Evolutionary conservation across 768 basidiomycete species (phyloP).

Genomic region (Lentinula raphanica): DNA sequence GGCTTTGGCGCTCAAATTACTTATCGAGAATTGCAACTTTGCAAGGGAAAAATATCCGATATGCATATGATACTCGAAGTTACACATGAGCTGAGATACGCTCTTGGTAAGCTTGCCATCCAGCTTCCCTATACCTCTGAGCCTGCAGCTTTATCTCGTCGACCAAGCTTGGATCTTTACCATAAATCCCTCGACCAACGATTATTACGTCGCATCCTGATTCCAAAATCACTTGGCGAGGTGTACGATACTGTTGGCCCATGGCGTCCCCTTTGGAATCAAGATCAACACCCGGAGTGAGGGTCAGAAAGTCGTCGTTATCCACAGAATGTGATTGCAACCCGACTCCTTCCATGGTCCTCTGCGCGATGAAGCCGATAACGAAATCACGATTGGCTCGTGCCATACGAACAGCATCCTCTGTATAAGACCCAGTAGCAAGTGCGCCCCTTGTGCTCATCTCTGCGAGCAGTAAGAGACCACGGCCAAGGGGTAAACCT

Average conservation of each 20-base stretch:
- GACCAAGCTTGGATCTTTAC: constrained; percentile 43
- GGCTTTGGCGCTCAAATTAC: not conserved
- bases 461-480: constrained; percentile 87
- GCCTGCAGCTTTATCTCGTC: constrained; percentile 57
- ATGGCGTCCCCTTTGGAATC: constrained; percentile 74
- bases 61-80: not conserved
- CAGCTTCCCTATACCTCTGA: constrained; percentile 77
- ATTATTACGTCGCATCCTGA: constrained; percentile 95
- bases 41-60: too few relatives aligned
- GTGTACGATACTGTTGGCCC: constrained; percentile 96
- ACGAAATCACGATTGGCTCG: constrained; percentile 79
- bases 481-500: constrained; percentile 79
- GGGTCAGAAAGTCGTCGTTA: constrained; percentile 79
- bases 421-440: constrained; percentile 78
- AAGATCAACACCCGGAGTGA: constrained; percentile 91
- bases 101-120: constrained; percentile 87
- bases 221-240: constrained; percentile 72
- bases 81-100: constrained; percentile 27
- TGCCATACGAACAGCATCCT: constrained; percentile 84
- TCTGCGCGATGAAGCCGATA: constrained; percentile 92
- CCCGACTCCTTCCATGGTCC: constrained; percentile 70
- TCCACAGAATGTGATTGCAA: constrained; percentile 24
- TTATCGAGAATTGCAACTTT: too few relatives aligned
- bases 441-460: constrained; percentile 92
- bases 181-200: constrained; percentile 93